phyloP scores from a whole-genome alignment of 2,329 filamentous ascomycete species.

The Emergomyces africanus region DNA sequence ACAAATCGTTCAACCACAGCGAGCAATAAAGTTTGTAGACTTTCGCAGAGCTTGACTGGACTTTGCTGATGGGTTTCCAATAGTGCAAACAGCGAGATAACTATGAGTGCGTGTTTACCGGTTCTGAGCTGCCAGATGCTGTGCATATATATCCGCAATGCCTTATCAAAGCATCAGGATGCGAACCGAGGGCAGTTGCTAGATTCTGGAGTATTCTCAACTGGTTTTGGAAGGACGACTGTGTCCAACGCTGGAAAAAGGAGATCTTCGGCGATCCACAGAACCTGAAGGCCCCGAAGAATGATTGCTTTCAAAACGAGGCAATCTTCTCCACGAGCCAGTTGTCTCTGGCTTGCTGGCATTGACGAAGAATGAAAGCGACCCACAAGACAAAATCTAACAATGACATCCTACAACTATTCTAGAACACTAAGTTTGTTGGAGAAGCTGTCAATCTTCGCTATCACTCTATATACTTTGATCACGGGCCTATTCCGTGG shows the following conservation, averaged over 20 bases:
- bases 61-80: not conserved
- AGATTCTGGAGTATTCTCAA: not conserved
- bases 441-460: too few species aligned
- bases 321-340: too few species aligned
- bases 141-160: not conserved
- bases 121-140: not conserved
- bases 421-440: too few species aligned
- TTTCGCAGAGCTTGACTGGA: not conserved
- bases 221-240: not conserved
- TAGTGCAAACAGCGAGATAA: not conserved
- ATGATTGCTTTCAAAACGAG: not conserved
- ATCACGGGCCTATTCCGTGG: too few species aligned
- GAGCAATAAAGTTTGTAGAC: not conserved
- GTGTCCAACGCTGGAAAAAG: not conserved
- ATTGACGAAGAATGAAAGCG: too few species aligned
- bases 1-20: not conserved
- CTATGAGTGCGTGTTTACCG: not conserved
- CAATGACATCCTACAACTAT: too few species aligned
- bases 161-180: not conserved
- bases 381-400: too few species aligned
- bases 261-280: not conserved
- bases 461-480: too few species aligned
- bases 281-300: not conserved
- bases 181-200: not conserved
- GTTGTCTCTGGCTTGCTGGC: too few species aligned